Conservation (phyloP, 805 yeast species). For the Pichia phayaonensis region DNA sequence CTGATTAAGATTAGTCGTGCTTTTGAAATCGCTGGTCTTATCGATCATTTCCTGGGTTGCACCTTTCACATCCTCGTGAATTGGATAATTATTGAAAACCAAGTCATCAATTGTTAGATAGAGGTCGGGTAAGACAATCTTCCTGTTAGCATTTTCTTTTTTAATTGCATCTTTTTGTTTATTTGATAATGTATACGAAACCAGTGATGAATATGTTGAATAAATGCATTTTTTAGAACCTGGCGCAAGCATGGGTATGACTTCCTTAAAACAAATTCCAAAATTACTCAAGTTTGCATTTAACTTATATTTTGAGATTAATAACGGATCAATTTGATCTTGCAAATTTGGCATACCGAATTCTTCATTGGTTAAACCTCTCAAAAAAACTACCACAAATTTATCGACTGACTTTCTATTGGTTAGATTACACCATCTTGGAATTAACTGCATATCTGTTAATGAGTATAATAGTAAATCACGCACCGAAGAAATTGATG, state of each 20-base stretch:
- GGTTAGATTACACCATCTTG: conserved; percentile 41
- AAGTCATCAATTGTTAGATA: conserved; percentile 44
- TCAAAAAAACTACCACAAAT: conserved; percentile 51
- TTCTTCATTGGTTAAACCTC: conserved; percentile 50
- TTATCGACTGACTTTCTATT: conserved; percentile 44
- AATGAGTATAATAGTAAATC: conserved; percentile 38
- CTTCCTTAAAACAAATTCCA: conserved; percentile 31
- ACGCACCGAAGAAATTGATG: conserved; percentile 36
- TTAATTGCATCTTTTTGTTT: conserved; percentile 41
- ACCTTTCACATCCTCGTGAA: conserved; percentile 37
- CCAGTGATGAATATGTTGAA: conserved; percentile 48
- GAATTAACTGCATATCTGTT: conserved; percentile 34
- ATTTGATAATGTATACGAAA: conserved; percentile 49
- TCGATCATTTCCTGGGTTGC: conserved; percentile 15
- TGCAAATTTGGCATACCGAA: conserved; percentile 29
- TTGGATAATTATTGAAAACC: conserved; percentile 41
- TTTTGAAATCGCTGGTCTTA: conserved; percentile 37
- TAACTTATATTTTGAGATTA: conserved; percentile 5
- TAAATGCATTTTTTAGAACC: conserved; percentile 52
- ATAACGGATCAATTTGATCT: conserved; percentile 9
- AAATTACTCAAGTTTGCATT: conserved; percentile 28
- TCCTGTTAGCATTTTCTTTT: conserved; percentile 27
- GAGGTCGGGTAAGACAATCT: conserved; percentile 46
- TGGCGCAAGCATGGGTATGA: conserved; percentile 52
- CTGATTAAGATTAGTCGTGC: conserved; percentile 45